phyloP scores from a whole-genome alignment of 1,284 basidiomycete species.

The Ustilago trichophora region DNA sequence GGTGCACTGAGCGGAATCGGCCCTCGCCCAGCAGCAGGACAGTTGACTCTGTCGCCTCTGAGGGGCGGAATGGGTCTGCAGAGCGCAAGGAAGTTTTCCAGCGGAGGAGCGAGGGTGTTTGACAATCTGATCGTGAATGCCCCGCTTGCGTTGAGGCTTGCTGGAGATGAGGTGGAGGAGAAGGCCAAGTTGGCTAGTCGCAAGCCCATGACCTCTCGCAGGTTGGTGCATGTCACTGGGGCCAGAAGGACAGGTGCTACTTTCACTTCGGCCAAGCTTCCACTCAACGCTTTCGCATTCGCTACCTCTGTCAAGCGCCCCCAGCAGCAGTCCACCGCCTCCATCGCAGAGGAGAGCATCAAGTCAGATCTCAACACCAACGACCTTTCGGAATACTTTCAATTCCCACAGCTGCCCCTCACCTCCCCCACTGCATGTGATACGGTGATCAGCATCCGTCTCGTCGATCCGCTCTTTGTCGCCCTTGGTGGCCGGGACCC shows the following conservation, averaged over 20 bases:
- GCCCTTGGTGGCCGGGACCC: slow-evolving; percentile 24
- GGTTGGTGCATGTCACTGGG: background rate
- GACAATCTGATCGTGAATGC: slow-evolving; percentile 45
- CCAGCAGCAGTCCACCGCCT: background rate
- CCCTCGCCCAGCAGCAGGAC: slow-evolving; percentile 11
- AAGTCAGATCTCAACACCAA: background rate
- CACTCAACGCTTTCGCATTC: slow-evolving; percentile 6
- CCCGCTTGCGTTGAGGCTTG: slow-evolving; percentile 39
- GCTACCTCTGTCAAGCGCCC: background rate
- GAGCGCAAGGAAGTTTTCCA: slow-evolving; percentile 28
- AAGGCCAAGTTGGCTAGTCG: slow-evolving; percentile 19
- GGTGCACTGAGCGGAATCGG: slow-evolving; percentile 20
- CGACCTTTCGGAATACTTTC: slow-evolving; percentile 19
- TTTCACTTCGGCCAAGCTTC: slow-evolving; percentile 8
- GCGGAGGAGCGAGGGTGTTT: slow-evolving; percentile 31
- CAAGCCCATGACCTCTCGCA: background rate
- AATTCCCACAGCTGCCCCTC: slow-evolving; percentile 10
- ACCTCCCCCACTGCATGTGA: background rate
- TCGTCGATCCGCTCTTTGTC: slow-evolving; percentile 21
- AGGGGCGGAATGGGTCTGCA: slow-evolving; percentile 32
- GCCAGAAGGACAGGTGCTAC: slow-evolving; percentile 10
- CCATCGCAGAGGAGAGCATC: background rate
- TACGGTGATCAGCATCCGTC: slow-evolving; percentile 14
- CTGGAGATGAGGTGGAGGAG: slow-evolving; percentile 26
- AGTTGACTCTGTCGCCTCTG: slow-evolving; percentile 17